A percentile compares a stretch with the other conserved stretches of the same genome.
Evolutionary conservation across 345 rosid species (phyloP).

Genomic region (Kandelia obovata): DNA sequence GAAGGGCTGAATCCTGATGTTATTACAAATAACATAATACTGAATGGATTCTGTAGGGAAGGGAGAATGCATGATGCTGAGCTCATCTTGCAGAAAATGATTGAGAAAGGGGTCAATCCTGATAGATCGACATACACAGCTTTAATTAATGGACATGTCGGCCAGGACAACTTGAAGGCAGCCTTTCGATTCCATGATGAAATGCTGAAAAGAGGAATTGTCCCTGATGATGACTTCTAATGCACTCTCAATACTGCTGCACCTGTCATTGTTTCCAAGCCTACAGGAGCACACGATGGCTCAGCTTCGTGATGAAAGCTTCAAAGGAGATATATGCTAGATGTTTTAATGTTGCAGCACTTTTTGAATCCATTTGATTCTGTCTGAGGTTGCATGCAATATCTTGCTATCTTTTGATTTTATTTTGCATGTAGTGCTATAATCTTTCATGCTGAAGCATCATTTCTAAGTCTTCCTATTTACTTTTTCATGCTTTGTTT

Average conservation of each 20-base stretch:
- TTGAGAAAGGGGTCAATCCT: conserved; percentile 55
- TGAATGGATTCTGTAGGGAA: conserved; percentile 66
- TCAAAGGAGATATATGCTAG: conserved; percentile 58
- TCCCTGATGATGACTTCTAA: conserved; percentile 53
- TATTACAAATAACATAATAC: conserved; percentile 56
- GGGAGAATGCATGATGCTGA: conserved; percentile 80
- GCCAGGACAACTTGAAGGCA: conserved; percentile 63
- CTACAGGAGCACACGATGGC: conserved; percentile 48
- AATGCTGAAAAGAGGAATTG: conserved; percentile 76
- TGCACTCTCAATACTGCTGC: not conserved
- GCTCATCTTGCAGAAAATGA: conserved; percentile 55
- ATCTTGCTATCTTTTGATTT: not conserved
- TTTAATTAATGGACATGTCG: conserved; percentile 75
- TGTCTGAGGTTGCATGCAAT: not conserved
- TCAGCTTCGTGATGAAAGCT: conserved; percentile 63
- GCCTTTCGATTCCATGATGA: conserved; percentile 84
- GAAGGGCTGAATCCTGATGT: conserved; percentile 52
- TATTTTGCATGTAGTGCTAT: not conserved
- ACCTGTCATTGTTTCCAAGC: conserved; percentile 32
- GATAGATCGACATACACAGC: conserved; percentile 63
- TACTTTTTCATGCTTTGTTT: not conserved
- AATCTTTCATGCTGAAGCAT: not conserved
- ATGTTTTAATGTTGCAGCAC: conserved; percentile 10
- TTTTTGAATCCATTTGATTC: not conserved
- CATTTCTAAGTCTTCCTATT: not conserved